Conservation (phyloP, 108 stramenopile genomes). For the Seminavis robusta region DNA sequence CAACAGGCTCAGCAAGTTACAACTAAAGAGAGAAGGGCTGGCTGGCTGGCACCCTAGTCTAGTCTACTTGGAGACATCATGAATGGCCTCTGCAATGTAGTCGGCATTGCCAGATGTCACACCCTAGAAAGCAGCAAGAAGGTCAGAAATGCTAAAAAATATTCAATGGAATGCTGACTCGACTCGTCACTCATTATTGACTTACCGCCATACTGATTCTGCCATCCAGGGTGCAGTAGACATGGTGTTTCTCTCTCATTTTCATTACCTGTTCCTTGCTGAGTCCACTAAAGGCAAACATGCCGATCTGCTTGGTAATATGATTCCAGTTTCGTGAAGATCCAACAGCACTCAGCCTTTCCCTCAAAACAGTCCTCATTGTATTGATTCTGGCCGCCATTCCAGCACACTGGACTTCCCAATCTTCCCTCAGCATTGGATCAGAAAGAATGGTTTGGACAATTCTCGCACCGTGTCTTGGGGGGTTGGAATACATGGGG, state of each 20-base stretch:
- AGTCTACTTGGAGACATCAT: conserved; percentile 86
- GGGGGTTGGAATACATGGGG: conserved; percentile 99
- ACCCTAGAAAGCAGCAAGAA: conserved; percentile 45
- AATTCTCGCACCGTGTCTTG: conserved; percentile 94
- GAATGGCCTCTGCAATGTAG: conserved; percentile 92
- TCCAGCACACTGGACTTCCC: conserved; percentile 88
- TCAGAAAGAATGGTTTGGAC: conserved; percentile 88
- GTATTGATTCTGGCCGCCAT: conserved; percentile 96
- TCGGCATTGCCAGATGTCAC: conserved; percentile 94
- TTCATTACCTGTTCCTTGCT: conserved; percentile 87
- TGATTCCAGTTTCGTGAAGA: conserved; percentile 91
- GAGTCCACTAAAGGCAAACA: conserved; percentile 98
- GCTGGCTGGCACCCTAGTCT: too few species aligned
- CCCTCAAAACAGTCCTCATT: conserved; percentile 81
- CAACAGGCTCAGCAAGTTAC: too few species aligned
- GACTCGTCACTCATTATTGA: conserved; percentile 1
- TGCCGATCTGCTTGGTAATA: conserved; percentile 92
- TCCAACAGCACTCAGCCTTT: conserved; percentile 75
- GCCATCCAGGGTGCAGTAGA: conserved; percentile 98
- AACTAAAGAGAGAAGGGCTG: too few species aligned
- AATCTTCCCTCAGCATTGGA: conserved; percentile 75
- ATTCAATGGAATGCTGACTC: neutral
- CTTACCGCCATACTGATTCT: conserved; percentile 97
- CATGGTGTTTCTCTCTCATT: conserved; percentile 87
- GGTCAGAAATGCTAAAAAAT: neutral